These are phyloP conservation scores for Agarophyton chilense DNA, from an alignment of 23 red algal genomes.

Conservation along the genomic window DNA sequence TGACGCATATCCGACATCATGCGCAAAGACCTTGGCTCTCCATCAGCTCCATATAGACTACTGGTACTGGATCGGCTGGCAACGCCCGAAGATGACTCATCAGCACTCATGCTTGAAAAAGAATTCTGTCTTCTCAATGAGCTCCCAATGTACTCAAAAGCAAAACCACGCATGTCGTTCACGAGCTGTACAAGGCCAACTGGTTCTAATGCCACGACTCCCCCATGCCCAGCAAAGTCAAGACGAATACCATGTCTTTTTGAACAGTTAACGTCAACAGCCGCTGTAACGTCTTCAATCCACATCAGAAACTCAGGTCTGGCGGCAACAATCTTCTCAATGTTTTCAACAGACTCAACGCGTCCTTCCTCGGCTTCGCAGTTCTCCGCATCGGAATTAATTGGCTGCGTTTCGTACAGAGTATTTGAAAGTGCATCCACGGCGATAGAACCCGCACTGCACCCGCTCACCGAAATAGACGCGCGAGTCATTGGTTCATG, in stretches of 20 bases:
- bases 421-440: slow-evolving; percentile 51
- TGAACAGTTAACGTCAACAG: slow-evolving; percentile 72
- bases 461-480: slow-evolving; percentile 7
- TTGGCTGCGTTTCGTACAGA: slow-evolving; percentile 32
- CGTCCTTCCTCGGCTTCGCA: slow-evolving; percentile 6
- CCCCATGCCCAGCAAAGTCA: slow-evolving; percentile 58
- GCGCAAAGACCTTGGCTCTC: slow-evolving; percentile 30
- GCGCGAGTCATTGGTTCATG: slow-evolving; percentile 50
- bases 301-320: slow-evolving; percentile 68
- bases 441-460: slow-evolving; percentile 47
- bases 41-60: slow-evolving; percentile 37
- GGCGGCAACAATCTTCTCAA: slow-evolving; percentile 58
- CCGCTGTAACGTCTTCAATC: slow-evolving; percentile 55
- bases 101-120: background rate
- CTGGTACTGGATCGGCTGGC: slow-evolving; percentile 27
- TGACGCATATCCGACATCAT: slow-evolving; percentile 61
- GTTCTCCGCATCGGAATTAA: background rate
- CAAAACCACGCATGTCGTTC: slow-evolving; percentile 33
- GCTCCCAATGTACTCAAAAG: slow-evolving; percentile 9
- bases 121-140: slow-evolving; percentile 7
- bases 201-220: slow-evolving; percentile 66
- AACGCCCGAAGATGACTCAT: slow-evolving; percentile 15
- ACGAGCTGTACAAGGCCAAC: slow-evolving; percentile 51
- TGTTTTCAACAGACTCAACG: slow-evolving; percentile 49
- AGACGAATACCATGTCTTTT: slow-evolving; percentile 55